Evolutionary conservation across 768 basidiomycete species (phyloP).

Genomic region (Rhizopogon vulgaris): DNA sequence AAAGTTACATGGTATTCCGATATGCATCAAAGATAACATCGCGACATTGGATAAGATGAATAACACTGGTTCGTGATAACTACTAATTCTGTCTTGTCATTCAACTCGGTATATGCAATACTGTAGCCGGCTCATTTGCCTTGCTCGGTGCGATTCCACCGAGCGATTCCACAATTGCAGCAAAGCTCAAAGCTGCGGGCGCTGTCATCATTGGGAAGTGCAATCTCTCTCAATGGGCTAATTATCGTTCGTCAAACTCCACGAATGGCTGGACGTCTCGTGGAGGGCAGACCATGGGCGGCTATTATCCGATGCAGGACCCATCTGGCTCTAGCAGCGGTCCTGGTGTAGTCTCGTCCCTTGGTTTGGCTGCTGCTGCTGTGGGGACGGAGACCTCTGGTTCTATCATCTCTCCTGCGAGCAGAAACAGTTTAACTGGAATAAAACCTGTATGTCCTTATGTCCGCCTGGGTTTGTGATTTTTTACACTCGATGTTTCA

Average conservation of each 20-base stretch:
- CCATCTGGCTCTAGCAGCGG: conserved; percentile 51
- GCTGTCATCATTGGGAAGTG: conserved; percentile 33
- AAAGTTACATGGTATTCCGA: not conserved
- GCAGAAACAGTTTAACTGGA: conserved; percentile 45
- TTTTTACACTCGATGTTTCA: not conserved
- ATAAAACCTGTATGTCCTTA: conserved; percentile 37
- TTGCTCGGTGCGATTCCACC: not conserved
- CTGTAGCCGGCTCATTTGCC: not conserved
- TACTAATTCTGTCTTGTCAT: not conserved
- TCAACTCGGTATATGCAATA: not conserved
- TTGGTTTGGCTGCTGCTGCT: conserved; percentile 38
- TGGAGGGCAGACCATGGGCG: conserved; percentile 38
- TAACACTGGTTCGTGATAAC: not conserved
- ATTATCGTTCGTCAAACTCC: conserved; percentile 31
- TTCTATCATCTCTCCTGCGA: conserved; percentile 42
- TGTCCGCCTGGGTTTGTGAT: not conserved
- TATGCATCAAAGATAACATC: not conserved
- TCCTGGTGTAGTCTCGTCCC: conserved; percentile 42
- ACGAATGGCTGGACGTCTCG: conserved; percentile 47
- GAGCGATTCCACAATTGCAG: not conserved
- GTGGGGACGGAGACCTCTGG: conserved; percentile 44
- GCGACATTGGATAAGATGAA: not conserved
- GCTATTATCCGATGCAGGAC: conserved; percentile 40
- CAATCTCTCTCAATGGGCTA: conserved; percentile 45
- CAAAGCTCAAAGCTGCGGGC: not conserved